These are phyloP conservation scores for Kodamaea laetipori DNA, from an alignment of 805 yeast genomes.

Conservation along the genomic window DNA sequence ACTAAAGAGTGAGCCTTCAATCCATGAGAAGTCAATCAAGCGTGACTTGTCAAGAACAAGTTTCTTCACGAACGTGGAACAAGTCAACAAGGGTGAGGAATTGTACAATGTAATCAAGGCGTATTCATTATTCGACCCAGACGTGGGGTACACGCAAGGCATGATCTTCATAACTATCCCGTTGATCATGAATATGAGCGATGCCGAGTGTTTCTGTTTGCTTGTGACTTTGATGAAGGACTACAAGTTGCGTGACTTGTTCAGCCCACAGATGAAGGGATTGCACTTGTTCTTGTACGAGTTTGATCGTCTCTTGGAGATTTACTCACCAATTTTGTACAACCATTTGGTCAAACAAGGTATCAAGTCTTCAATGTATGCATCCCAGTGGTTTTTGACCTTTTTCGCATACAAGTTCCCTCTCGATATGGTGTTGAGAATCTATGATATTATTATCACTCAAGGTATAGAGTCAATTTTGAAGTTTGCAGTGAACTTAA, in stretches of 20 bases:
- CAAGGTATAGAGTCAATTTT: constrained; percentile 89
- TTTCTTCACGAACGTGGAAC: constrained; percentile 61
- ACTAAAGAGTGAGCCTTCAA: constrained; percentile 51
- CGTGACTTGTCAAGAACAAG: constrained; percentile 86
- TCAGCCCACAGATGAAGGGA: constrained; percentile 91
- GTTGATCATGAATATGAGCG: constrained; percentile 74
- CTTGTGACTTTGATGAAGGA: constrained; percentile 80
- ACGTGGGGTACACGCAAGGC: constrained; percentile 97
- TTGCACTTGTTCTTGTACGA: constrained; percentile 82
- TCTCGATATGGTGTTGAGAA: constrained; percentile 79
- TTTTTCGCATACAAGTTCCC: constrained; percentile 96
- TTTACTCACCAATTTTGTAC: constrained; percentile 66
- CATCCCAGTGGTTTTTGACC: constrained; percentile 96
- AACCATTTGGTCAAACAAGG: constrained; percentile 85
- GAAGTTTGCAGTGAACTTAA: constrained; percentile 79
- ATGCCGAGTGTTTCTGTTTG: constrained; percentile 82
- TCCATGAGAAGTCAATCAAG: constrained; percentile 73
- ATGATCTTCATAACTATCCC: constrained; percentile 95
- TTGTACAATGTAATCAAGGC: constrained; percentile 77
- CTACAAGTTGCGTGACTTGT: constrained; percentile 77
- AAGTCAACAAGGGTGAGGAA: constrained; percentile 59
- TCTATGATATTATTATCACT: constrained; percentile 83
- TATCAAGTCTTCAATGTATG: constrained; percentile 90
- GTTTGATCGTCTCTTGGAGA: constrained; percentile 86
- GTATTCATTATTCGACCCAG: constrained; percentile 82